These are phyloP conservation scores for Cafeteria roenbergensis DNA, from an alignment of 108 stramenopile genomes.

Conservation along the genomic window DNA sequence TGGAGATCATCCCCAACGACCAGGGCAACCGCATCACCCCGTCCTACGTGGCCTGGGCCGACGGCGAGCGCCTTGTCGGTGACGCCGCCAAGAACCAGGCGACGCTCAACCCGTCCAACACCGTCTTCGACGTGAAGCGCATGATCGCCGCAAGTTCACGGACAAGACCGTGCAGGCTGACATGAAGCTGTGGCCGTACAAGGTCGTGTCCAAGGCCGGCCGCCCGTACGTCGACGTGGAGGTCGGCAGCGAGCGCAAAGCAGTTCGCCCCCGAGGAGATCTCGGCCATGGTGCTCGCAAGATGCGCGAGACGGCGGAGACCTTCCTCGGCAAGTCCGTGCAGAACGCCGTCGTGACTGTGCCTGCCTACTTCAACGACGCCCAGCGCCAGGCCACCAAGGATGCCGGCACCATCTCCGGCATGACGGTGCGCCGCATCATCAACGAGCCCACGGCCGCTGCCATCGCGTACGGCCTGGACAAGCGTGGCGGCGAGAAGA, in stretches of 20 bases:
- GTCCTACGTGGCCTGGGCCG: constrained; percentile 63
- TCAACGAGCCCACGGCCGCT: constrained; percentile 62
- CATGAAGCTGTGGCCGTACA: constrained; percentile 41
- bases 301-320: constrained; percentile 45
- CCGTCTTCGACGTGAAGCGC: constrained; percentile 54
- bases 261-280: constrained; percentile 49
- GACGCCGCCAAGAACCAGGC: constrained; percentile 50
- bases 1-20: constrained; percentile 61
- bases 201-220: constrained; percentile 29
- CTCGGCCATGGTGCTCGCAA: constrained; percentile 48
- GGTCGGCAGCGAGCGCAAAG: constrained; percentile 40
- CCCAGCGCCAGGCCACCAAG: constrained; percentile 71
- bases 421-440: constrained; percentile 49
- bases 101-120: constrained; percentile 42
- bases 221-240: constrained; percentile 40
- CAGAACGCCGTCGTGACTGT: constrained; percentile 75
- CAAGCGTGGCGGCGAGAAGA: constrained; percentile 28
- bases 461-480: constrained; percentile 56
- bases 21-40: constrained; percentile 65
- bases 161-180: constrained; percentile 46
- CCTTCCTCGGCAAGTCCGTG: constrained; percentile 36
- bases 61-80: constrained; percentile 43
- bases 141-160: constrained; percentile 44
- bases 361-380: constrained; percentile 84
- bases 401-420: constrained; percentile 57